These are phyloP conservation scores for Paraglomus brasilianum DNA, from an alignment of 192 early-diverging fungal species.

Conservation along the genomic window DNA sequence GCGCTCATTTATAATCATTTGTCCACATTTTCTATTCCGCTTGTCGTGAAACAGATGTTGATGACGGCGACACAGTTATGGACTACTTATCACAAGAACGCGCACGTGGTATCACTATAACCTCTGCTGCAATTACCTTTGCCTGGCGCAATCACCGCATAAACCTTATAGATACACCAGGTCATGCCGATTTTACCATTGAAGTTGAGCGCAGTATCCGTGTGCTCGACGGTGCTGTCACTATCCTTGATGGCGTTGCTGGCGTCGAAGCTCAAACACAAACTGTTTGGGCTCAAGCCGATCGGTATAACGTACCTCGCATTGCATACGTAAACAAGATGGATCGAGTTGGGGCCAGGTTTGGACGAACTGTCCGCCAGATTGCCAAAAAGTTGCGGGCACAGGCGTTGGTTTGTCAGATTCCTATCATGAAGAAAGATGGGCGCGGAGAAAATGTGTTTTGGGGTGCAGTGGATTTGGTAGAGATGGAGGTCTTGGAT, in stretches of 20 bases:
- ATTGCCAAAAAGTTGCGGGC: constrained; percentile 58
- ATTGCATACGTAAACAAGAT: constrained; percentile 96
- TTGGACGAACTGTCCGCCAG: constrained; percentile 58
- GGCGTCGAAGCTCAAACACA: constrained; percentile 98
- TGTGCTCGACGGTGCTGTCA: constrained; percentile 92
- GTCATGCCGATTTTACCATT: constrained; percentile 95
- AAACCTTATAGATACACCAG: constrained; percentile 95
- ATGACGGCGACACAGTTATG: constrained; percentile 92
- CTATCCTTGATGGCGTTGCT: constrained; percentile 90
- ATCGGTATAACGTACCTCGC: constrained; percentile 75
- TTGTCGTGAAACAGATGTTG: constrained; percentile 60
- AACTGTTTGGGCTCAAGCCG: constrained; percentile 89
- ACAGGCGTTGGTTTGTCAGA: constrained; percentile 68
- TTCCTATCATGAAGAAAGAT: constrained; percentile 58
- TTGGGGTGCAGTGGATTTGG: constrained; percentile 69
- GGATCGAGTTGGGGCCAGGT: constrained; percentile 80
- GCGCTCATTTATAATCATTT: neutral
- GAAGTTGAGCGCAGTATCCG: constrained; percentile 91
- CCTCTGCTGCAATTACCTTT: constrained; percentile 76
- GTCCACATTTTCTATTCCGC: neutral
- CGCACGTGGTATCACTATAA: constrained; percentile 93
- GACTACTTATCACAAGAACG: constrained; percentile 88
- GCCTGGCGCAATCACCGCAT: constrained; percentile 52
- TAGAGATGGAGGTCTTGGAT: constrained; percentile 67
- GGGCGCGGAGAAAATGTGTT: constrained; percentile 46